These are phyloP conservation scores for Botrytis tulipae DNA, from an alignment of 2,329 filamentous ascomycete genomes.

Conservation along the genomic window DNA sequence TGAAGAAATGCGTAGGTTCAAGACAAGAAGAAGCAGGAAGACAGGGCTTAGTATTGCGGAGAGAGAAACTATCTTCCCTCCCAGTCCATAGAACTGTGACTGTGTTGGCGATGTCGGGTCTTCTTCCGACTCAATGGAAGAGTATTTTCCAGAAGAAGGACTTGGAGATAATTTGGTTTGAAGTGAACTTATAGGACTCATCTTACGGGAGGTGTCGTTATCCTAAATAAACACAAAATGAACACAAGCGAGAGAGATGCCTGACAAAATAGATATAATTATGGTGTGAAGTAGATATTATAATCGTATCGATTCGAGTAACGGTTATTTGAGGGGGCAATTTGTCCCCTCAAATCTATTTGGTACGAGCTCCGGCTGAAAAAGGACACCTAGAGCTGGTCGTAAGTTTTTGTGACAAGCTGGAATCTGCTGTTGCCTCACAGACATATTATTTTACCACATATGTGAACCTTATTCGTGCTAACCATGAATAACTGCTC, in stretches of 20 bases:
- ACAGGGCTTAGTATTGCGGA: neutral
- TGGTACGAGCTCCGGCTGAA: neutral
- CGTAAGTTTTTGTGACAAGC: no score
- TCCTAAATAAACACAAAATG: neutral
- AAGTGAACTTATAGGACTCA: neutral
- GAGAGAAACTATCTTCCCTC: neutral
- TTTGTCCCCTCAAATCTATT: neutral
- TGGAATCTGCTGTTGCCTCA: no score
- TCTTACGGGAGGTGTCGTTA: neutral
- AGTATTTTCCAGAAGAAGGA: neutral
- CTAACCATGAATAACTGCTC: no score
- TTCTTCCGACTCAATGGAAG: neutral
- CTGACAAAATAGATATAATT: neutral
- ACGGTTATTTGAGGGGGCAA: neutral
- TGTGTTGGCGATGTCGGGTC: neutral
- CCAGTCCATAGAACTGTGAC: neutral
- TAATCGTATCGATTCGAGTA: neutral
- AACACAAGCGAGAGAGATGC: neutral
- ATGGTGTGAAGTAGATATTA: neutral
- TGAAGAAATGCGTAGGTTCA: neutral
- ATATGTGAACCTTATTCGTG: no score
- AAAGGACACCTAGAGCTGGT: neutral
- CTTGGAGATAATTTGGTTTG: neutral
- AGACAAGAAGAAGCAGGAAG: neutral
- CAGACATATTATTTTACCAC: no score